Evolutionary conservation across 306 rosid species (phyloP).

Genomic region (Cicer chorassanicum): DNA sequence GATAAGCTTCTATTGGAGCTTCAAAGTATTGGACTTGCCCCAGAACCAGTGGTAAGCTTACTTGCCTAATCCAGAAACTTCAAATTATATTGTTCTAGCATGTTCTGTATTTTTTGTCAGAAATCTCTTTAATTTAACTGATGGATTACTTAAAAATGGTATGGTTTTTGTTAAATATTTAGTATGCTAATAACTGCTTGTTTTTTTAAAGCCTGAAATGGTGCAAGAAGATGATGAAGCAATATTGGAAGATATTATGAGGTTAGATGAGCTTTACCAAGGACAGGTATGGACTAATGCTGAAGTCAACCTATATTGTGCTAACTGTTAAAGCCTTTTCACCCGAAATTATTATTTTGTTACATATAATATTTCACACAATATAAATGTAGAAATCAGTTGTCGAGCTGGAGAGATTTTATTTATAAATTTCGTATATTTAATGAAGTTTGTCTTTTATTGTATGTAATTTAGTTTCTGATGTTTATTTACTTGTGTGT

Average conservation of each 20-base stretch:
- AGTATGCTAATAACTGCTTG: slow-evolving; percentile 43
- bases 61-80: slow-evolving; percentile 31
- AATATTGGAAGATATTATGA: slow-evolving; percentile 71
- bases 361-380: slow-evolving; percentile 17
- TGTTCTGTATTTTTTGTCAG: slow-evolving; percentile 15
- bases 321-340: neutral
- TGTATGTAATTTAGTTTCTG: slow-evolving; percentile 32
- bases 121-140: slow-evolving; percentile 22
- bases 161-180: slow-evolving; percentile 34
- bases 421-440: slow-evolving; percentile 31
- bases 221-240: slow-evolving; percentile 69
- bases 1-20: slow-evolving; percentile 92
- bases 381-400: slow-evolving; percentile 17
- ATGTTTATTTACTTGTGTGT: slow-evolving; percentile 45
- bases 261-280: slow-evolving; percentile 68
- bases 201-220: slow-evolving; percentile 74
- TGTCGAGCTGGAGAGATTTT: slow-evolving; percentile 40
- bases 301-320: slow-evolving; percentile 30
- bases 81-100: slow-evolving; percentile 28
- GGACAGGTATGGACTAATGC: slow-evolving; percentile 66
- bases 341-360: slow-evolving; percentile 34
- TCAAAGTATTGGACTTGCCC: slow-evolving; percentile 84
- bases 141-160: slow-evolving; percentile 28
- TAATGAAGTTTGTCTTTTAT: slow-evolving; percentile 29
- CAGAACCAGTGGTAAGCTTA: slow-evolving; percentile 73